A percentile compares a stretch with the other conserved stretches of the same genome.
These are phyloP conservation scores for Guillardia theta DNA, from an alignment of 78 protist species.

Conservation along the genomic window DNA sequence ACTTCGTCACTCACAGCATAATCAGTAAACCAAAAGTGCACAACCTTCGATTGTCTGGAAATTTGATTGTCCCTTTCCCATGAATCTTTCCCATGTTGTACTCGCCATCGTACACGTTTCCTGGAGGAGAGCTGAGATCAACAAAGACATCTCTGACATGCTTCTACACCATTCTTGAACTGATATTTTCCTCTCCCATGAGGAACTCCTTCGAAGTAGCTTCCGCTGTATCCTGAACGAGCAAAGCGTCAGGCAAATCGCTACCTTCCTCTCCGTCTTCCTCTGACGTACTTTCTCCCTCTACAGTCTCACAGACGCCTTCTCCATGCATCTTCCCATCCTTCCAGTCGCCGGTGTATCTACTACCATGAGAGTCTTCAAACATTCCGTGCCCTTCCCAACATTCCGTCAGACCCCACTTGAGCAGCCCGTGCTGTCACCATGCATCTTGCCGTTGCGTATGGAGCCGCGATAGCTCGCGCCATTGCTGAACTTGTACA, in stretches of 20 bases:
- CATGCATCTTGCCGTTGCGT: slow-evolving; percentile 23
- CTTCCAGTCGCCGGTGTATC: not conserved
- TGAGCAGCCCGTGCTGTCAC: not conserved
- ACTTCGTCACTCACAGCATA: too few species aligned
- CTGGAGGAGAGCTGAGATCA: not conserved
- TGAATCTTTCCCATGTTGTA: not conserved
- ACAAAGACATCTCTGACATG: not conserved
- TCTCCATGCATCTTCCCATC: not conserved
- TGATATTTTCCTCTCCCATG: not conserved
- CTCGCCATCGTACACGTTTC: not conserved
- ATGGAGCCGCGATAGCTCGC: not conserved
- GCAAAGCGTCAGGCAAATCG: not conserved
- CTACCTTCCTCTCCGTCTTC: not conserved
- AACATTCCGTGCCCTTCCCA: not conserved
- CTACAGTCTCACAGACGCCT: not conserved
- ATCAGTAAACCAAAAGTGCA: not conserved
- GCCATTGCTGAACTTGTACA: not conserved
- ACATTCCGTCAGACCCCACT: not conserved
- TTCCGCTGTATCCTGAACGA: not conserved
- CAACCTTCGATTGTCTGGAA: not conserved
- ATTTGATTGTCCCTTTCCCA: not conserved
- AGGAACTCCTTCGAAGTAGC: not conserved
- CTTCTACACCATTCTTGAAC: not conserved
- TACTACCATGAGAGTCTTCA: not conserved
- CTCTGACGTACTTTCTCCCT: not conserved